Conservation (phyloP, 441 rosid genomes). For the Cnidoscolus chayamansa region DNA sequence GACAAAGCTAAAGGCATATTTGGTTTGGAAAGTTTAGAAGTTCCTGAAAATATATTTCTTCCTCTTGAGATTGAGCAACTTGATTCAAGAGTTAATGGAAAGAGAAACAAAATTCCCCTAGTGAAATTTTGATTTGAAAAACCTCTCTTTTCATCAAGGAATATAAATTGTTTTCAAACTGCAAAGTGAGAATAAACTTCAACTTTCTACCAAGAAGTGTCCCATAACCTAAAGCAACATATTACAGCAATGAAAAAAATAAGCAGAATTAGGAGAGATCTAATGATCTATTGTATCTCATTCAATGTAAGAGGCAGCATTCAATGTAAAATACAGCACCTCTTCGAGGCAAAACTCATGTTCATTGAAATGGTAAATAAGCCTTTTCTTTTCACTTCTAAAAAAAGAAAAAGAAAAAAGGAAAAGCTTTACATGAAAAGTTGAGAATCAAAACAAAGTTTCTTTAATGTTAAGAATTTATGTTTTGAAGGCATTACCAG, state of each 20-base stretch:
- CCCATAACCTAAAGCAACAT: not conserved
- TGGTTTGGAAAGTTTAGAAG: not conserved
- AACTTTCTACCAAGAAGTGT: not conserved
- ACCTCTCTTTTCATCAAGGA: not conserved
- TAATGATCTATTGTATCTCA: not conserved
- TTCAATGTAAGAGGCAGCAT: not conserved
- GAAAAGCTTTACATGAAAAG: not conserved
- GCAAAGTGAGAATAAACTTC: not conserved
- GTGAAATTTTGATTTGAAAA: not conserved
- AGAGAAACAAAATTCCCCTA: not conserved
- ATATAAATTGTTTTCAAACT: not conserved
- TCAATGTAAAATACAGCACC: too few species aligned
- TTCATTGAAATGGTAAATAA: not conserved
- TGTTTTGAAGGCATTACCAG: not conserved
- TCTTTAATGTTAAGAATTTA: not conserved
- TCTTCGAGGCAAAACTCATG: not conserved
- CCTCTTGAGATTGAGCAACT: not conserved
- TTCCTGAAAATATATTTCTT: not conserved
- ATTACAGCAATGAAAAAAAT: not conserved
- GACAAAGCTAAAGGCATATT: not conserved
- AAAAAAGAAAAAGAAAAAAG: too few species aligned
- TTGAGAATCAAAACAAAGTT: not conserved
- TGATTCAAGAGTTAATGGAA: not conserved
- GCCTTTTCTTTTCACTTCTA: not conserved
- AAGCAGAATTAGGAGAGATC: not conserved